Conservation (phyloP, 805 yeast genomes). For the Starmerella riodocensis region DNA sequence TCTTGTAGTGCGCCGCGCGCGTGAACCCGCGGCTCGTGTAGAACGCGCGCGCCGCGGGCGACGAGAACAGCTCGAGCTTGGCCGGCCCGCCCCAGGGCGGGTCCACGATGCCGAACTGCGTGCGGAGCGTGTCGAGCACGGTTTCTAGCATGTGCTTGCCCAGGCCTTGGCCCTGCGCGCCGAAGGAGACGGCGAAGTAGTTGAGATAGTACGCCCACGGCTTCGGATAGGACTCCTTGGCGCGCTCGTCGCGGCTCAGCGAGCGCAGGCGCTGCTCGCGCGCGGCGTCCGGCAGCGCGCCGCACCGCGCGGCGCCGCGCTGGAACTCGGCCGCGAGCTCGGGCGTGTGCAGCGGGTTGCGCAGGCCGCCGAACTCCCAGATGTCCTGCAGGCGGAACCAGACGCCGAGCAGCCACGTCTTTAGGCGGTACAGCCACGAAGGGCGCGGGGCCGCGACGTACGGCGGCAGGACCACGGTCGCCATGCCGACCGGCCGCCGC, state of each 20-base stretch:
- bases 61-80: conserved; percentile 15
- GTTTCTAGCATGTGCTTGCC: conserved; percentile 10
- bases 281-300: conserved; percentile 1
- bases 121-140: conserved; percentile 1
- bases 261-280: conserved; percentile 2
- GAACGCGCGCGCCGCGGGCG: conserved; percentile 13
- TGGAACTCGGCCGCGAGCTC: conserved; percentile 7
- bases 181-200: conserved; percentile 1
- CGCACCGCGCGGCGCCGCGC: conserved; percentile 4
- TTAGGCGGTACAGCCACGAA: background rate
- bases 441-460: conserved; percentile 1
- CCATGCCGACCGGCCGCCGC: conserved; percentile 4
- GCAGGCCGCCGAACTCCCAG: conserved; percentile 4
- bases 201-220: conserved; percentile 4
- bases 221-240: conserved; percentile 6
- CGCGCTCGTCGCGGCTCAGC: conserved; percentile 5
- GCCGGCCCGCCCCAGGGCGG: conserved; percentile 16
- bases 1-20: conserved; percentile 3
- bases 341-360: conserved; percentile 3
- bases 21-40: conserved; percentile 14
- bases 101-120: conserved; percentile 1
- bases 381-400: conserved; percentile 7
- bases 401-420: background rate
- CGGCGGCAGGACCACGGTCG: conserved; percentile 4
- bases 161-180: conserved; percentile 13